Base-by-base conservation (phyloP, 441 rosid species). In the Erysimum pusillum region DNA sequence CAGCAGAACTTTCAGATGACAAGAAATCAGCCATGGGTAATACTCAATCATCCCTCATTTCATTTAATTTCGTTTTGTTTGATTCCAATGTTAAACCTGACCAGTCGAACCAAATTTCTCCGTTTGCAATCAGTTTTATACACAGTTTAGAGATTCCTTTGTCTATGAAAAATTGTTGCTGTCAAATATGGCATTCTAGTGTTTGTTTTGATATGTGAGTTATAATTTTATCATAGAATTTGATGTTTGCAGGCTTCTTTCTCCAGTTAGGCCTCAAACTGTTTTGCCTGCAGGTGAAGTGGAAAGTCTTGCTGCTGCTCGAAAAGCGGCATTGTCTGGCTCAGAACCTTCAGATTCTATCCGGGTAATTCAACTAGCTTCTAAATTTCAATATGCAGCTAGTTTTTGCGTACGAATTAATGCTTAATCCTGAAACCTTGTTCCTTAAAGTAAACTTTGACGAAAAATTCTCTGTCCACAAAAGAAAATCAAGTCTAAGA, bases 281-380 rank as follows among this genome's bases (percentile, higher is more conserved):
- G 39, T 79, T 62, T 65, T 81, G 46, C 42, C 80, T 83, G 56
- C 91, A 96, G 99, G 91, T 90, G 99, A 96, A 88, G 99, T 96
- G 73, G 98, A 93, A 88, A 96, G 98, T 79, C 99, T 96, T 69
- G 98, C 99, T 63, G 97, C 98, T 41, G 96, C 98, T 54, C 85
- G 98, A 71, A 93, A 93, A 83, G 95, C 97, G 79, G 98, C 98
- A 67, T 79, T 96, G 82, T 96, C 97, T 75, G 98, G 98, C 69
- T 96, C 99, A 41, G 98, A 96, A 77, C 99, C 99, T 83, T 93
- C 99, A 76, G 99, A 96, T 86, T 93, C 99, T 28, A 91, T 96
- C 65, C 85, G 99, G 85, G 97, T 96, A 91, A 3, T 10, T 18
- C 22, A 49, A 58, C 39, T 71, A 20, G 68, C 73, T 45, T 46